Evolutionary conservation across 176 grass and related monocot species (phyloP), one percentile per base, ranked within the genome.

Genomic region (Cenchrus purpureus): DNA sequence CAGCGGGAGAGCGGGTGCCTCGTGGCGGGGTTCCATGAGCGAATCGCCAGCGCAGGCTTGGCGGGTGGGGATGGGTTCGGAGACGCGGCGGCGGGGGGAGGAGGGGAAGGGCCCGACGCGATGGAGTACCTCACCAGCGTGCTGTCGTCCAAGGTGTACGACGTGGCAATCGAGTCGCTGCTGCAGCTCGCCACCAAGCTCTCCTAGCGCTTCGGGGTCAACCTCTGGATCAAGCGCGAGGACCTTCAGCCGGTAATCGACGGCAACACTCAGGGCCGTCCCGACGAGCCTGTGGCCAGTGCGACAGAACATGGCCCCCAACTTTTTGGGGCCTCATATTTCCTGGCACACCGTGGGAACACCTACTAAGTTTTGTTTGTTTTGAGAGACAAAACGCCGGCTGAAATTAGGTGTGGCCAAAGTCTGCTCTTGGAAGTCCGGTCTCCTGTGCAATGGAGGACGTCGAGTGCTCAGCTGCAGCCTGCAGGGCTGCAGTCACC

Each of bases 91-190:
- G 53, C 49, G 14, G 82, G 1, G 10, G 86, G 78, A 16, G 22
- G 22, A 25, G 22, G 22, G 22, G 22, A 25, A 25, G 82, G 56
- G 50, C 88, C 84, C 79, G 84, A 86, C 45, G 83, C 97, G 75
- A 99, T 99, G 97, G 93, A 96, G 88, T 99, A 96, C 80, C 86
- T 99, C 10, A 96, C 91, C 13, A 81, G 49, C 61, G 87, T 99
- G 48, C 87, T 99, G 12, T 85, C 97, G 13, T 99, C 97, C 74
- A 83, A 79, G 90, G 97, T 95, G 32, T 99, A 99, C 85, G 97
- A 99, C 82, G 93, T 99, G 10, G 93, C 97, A 61, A 64, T 88
- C 60, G 97, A 99, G 78, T 89, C 90, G 54, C 91, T 90, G 52
- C 91, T 99, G 61, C 90, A 99, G 69, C 61, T 83, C 34, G 94